Evolutionary conservation across 2,329 filamentous ascomycete species (phyloP), one percentile per base, ranked within the genome.

Genomic region (Trichoderma endophyticum): DNA sequence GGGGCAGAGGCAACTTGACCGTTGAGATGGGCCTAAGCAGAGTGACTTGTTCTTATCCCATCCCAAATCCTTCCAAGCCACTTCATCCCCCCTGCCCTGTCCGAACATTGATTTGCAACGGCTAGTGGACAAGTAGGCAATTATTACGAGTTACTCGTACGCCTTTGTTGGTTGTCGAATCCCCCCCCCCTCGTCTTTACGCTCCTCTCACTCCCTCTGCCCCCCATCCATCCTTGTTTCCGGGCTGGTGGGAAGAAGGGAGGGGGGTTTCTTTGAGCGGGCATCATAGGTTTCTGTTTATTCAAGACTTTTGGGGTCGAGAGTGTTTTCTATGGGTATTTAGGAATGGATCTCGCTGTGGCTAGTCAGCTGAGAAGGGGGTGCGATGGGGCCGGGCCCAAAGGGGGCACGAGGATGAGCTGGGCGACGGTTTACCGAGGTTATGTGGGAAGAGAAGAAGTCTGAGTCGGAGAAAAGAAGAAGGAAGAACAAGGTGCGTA

Each of bases 11-110:
- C 34, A 36, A 66, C 63, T 48, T 66, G 28, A 66, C 63, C 63
- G 63, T 66, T 66, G 43, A 66, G 63, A 66, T 66, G 63, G 63
- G 28, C 43, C 63, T 34, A 66, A 34, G n/a, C 39, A 56, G 43
- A n/a, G 32, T 12, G 48, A 54, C 30, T 62, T 43, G 39, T 43
- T n/a, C 34, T 24, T 39, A 39, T 15, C n/a, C 59, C 59, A 62
- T 43, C 39, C 39, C 39, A 43, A 43, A 36, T 39, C 59, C 59
- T 39, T 36, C 34, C 30, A 26, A 39, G 34, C 26, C 57, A 60
- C 54, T 60, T n/a, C 51, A 18, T 48, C n/a, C 32, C 54, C 65
- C 65, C 36, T 66, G 26, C 21, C 24, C 34, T 43, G 39, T n/a
- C 15, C 39, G 11, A 30, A 30, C n/a, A 36, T 21, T 60, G 65